phyloP scores from a whole-genome alignment of 2,329 filamentous ascomycete species.

The Talaromyces sp. region DNA sequence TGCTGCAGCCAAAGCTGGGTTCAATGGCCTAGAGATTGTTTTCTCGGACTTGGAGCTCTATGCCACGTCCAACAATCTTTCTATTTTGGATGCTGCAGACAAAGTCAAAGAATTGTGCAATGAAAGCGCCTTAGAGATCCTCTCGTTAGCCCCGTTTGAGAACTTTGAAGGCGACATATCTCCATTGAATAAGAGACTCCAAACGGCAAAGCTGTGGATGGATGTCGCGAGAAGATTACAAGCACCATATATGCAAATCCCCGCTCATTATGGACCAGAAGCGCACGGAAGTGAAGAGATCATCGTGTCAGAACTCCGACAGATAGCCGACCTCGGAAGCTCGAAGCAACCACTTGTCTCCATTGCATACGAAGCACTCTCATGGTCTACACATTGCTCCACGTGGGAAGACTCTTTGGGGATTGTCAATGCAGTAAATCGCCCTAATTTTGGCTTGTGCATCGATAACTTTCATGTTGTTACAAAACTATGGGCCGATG shows the following conservation, averaged over 20 bases:
- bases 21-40: constrained; percentile 36
- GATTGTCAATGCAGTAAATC: constrained; percentile 30
- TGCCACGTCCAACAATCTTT: constrained; percentile 15
- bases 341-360: constrained; percentile 23
- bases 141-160: constrained; percentile 39
- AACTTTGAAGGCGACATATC: constrained; percentile 39
- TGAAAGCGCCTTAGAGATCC: constrained; percentile 22
- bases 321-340: constrained; percentile 33
- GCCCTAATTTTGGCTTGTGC: constrained; percentile 42
- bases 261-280: constrained; percentile 30
- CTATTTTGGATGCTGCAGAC: constrained; percentile 23
- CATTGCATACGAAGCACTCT: constrained; percentile 40
- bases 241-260: constrained; percentile 37
- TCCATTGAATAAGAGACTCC: constrained; percentile 31
- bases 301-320: constrained; percentile 34
- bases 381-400: constrained; percentile 36
- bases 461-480: constrained; percentile 41
- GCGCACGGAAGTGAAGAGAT: constrained; percentile 29
- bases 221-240: constrained; percentile 26
- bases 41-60: constrained; percentile 33
- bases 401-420: constrained; percentile 38
- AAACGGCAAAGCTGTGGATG: constrained; percentile 36
- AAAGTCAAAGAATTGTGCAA: constrained; percentile 23
- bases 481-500: constrained; percentile 38
- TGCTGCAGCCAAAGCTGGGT: constrained; percentile 30